Base-by-base conservation (phyloP, 257 asterid species). In the Plantago major region DNA sequence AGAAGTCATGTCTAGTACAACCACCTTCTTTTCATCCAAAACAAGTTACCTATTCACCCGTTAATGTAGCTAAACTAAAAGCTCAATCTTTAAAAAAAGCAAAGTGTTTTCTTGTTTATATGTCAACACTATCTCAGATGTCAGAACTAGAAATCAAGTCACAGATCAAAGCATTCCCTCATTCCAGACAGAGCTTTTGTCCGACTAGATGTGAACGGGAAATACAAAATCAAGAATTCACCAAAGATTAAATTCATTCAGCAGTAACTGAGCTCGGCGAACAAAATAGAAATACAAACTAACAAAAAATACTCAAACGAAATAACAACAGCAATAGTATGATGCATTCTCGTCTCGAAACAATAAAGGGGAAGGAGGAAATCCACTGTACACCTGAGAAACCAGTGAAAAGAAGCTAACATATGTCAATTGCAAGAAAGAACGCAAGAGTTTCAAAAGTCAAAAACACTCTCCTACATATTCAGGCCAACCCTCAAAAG, bases 341-440 rank as follows among this genome's bases (percentile, higher is more conserved):
- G 2, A 42, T 7, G 14, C 46, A 43, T 63, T 40, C 74, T 18
- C 42, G 68, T 74, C 40, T 33, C 68, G 65, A 19, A 55, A 51
- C 15, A 28, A 18, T 13, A 30, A 53, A 55, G 18, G 11, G 11
- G 50, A 45, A 63, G 55, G 30, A 11, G 55, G 59, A 60, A 43
- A 1, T 45, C 45, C 63, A 64, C 64, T 67, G 76, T 67, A 75
- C 71, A 72, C 54, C 76, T 46, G 62, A 60, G 43, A 52, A 60
- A 57, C 61, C 64, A 71, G 67, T 72, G 60, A 33, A 46, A 57
- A 68, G 40, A 57, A 50, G 54, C 54, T 50, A 56, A 74, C 67
- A 14, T n/a, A 69, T 42, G 67, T 42, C 55, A 51, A 62, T 52
- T 61, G 67, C 68, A 70, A 55, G 40, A 5, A 33, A 4, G n/a